Conservation (phyloP, 2,329 filamentous ascomycete genomes). For the Metarhizium sp. region DNA sequence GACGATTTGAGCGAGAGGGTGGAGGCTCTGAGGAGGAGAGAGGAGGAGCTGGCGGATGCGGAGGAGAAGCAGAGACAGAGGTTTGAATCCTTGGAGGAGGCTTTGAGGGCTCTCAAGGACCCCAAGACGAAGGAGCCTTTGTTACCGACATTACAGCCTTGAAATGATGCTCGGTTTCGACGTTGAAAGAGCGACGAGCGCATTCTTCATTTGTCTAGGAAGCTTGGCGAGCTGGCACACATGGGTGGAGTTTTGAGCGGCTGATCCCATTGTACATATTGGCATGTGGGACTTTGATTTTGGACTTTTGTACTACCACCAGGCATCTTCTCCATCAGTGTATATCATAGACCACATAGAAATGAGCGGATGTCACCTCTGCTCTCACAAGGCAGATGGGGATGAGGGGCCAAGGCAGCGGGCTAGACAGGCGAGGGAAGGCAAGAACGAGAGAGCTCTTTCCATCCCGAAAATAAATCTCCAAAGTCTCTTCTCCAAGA, state of each 20-base stretch:
- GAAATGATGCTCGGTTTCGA: neutral
- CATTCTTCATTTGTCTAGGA: no score
- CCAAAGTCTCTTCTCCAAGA: neutral
- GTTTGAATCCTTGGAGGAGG: slow-evolving; percentile 44
- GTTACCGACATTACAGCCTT: slow-evolving; percentile 27
- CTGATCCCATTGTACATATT: neutral
- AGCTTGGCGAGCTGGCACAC: neutral
- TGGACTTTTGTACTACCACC: neutral
- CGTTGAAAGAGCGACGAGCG: neutral
- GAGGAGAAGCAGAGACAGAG: slow-evolving; percentile 37
- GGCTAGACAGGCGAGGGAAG: neutral
- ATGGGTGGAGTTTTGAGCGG: neutral
- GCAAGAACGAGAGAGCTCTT: slow-evolving; percentile 2
- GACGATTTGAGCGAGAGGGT: slow-evolving; percentile 38
- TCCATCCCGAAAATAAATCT: neutral
- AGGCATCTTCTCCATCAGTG: neutral
- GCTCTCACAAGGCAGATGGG: neutral
- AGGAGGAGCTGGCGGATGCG: slow-evolving; percentile 37
- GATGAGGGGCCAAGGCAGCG: neutral
- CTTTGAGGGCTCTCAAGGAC: slow-evolving; percentile 40
- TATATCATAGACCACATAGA: neutral
- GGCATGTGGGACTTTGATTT: neutral
- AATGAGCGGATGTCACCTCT: neutral
- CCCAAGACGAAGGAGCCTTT: slow-evolving; percentile 48
- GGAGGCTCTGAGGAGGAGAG: slow-evolving; percentile 38